Percentiles rank a stretch among this genome's conserved stretches.
phyloP scores from a whole-genome alignment of 257 asterid species.

The Cruciata laevipes region DNA sequence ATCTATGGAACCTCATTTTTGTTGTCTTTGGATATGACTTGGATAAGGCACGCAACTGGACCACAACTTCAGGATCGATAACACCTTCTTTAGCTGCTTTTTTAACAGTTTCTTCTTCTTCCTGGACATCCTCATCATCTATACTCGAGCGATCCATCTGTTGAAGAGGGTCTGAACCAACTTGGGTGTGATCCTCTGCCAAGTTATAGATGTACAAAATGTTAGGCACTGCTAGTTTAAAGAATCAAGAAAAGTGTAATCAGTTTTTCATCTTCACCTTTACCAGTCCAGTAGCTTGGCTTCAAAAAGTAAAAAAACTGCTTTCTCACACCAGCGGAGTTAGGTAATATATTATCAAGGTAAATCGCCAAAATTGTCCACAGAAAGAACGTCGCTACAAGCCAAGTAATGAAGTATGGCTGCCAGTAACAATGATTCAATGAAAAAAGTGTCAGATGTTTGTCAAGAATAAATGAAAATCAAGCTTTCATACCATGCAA shows the following conservation, averaged over 20 bases:
- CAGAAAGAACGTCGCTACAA: constrained; percentile 17
- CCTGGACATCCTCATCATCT: constrained; percentile 27
- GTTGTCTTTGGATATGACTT: constrained; percentile 23
- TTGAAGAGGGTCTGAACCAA: constrained; percentile 13
- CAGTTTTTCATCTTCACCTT: constrained; percentile 15
- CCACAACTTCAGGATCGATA: constrained; percentile 27
- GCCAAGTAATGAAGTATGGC: constrained; percentile 24
- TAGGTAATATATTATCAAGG: constrained; percentile 30
- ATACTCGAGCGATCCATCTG: constrained; percentile 6
- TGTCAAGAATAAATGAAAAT: too few relatives aligned
- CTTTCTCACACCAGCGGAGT: constrained; percentile 26
- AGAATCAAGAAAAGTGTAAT: neutral
- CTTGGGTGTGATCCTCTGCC: constrained; percentile 5
- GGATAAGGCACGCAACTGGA: constrained; percentile 30
- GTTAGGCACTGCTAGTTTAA: neutral
- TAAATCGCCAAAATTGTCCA: constrained; percentile 33
- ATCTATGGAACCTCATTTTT: constrained; percentile 11
- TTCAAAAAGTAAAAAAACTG: constrained; percentile 21
- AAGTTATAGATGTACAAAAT: neutral
- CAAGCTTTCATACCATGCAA: constrained; percentile 22
- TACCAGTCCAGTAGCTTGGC: constrained; percentile 34
- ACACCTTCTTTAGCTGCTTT: constrained; percentile 19
- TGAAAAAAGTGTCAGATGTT: neutral
- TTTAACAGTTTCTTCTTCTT: constrained; percentile 28
- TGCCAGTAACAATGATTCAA: constrained; percentile 11